A percentile compares a stretch with the other conserved stretches of the same genome.
Evolutionary conservation across 2,329 filamentous ascomycete genomes (phyloP).

Genomic region (Venturia oleaginea): DNA sequence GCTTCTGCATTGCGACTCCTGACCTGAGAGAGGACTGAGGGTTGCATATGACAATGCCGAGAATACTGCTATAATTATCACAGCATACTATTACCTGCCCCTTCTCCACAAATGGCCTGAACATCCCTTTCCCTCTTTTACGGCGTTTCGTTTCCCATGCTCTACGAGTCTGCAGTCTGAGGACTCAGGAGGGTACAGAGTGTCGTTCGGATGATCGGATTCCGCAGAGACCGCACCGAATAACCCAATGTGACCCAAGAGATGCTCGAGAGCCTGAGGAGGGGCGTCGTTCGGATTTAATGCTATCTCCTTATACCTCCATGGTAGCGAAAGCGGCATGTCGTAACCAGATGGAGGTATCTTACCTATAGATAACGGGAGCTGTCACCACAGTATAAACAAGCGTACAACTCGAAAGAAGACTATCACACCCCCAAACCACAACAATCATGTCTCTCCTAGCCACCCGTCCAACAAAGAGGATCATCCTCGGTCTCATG

Average conservation of each 20-base stretch:
- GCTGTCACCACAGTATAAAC: not conserved
- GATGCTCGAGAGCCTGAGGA: not conserved
- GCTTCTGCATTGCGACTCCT: not conserved
- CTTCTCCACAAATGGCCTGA: not conserved
- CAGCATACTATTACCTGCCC: not conserved
- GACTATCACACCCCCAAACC: not conserved
- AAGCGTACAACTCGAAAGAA: not conserved
- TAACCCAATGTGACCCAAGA: too few species aligned
- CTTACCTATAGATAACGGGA: too few species aligned
- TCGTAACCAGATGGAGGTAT: too few species aligned
- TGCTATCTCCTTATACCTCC: not conserved
- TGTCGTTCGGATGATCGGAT: too few species aligned
- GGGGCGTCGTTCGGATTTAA: not conserved
- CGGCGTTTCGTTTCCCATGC: too few species aligned
- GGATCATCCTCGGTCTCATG: constrained; percentile 72
- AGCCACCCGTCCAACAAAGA: constrained; percentile 39
- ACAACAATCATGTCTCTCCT: constrained; percentile 27
- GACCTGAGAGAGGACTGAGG: not conserved
- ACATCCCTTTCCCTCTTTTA: too few species aligned
- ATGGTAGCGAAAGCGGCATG: not conserved
- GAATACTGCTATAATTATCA: not conserved
- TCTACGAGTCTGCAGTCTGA: too few species aligned
- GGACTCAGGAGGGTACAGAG: too few species aligned
- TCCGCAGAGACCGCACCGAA: too few species aligned
- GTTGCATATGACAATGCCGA: not conserved